Conservation (phyloP, 129 eudicot species). For the Lactuca saligna region DNA sequence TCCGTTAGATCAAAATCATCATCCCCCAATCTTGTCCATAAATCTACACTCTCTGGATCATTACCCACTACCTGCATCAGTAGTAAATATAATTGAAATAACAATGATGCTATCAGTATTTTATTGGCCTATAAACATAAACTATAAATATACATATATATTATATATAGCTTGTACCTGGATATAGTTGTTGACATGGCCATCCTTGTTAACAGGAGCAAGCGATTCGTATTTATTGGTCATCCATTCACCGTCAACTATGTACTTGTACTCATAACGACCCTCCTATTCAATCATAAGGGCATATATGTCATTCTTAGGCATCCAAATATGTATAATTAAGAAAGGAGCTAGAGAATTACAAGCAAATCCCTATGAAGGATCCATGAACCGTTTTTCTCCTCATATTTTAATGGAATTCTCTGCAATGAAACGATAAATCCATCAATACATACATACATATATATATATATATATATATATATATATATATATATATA, state of each 20-base stretch:
- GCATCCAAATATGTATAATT: slow-evolving; percentile 1
- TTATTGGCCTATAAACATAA: slow-evolving; percentile 2
- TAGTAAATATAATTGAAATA: slow-evolving; percentile 1
- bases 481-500: no score
- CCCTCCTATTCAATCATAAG: slow-evolving; percentile 62
- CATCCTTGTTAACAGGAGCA: slow-evolving; percentile 71
- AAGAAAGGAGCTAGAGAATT: slow-evolving; percentile 19
- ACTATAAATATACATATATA: no score
- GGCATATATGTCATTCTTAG: not conserved
- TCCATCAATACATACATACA: not conserved
- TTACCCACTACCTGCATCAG: slow-evolving; percentile 59
- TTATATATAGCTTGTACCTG: slow-evolving; percentile 35
- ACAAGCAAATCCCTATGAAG: slow-evolving; percentile 86
- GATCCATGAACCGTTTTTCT: slow-evolving; percentile 64
- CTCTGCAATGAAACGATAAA: slow-evolving; percentile 43
- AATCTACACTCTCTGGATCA: slow-evolving; percentile 53
- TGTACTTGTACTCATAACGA: slow-evolving; percentile 86
- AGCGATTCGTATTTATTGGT: slow-evolving; percentile 57
- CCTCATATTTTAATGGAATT: slow-evolving; percentile 59
- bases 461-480: no score
- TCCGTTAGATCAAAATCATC: slow-evolving; percentile 72
- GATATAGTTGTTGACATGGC: slow-evolving; percentile 82
- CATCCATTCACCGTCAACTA: slow-evolving; percentile 90
- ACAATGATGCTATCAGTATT: not conserved
- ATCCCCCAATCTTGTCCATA: slow-evolving; percentile 57